Evolutionary conservation across 1,139 yeast species (phyloP).

Genomic region (Geotrichum restrictum): DNA sequence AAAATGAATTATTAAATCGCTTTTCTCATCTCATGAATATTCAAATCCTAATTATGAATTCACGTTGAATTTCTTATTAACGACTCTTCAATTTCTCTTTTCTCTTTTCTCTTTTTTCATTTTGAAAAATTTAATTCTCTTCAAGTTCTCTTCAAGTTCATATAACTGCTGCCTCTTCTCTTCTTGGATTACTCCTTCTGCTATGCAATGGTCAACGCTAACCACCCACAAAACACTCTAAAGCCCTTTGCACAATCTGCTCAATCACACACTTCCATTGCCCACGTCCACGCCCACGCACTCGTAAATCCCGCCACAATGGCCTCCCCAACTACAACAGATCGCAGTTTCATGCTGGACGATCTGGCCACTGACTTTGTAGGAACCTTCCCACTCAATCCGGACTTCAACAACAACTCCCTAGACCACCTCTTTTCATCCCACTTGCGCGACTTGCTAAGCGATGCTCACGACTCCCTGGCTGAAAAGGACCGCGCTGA

Average conservation of each 20-base stretch:
- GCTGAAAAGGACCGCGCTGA: conserved; percentile 26
- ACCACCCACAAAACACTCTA: background rate
- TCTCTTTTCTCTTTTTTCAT: too few species aligned
- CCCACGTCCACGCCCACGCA: background rate
- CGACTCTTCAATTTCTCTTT: too few species aligned
- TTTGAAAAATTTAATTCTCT: too few species aligned
- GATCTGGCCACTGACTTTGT: background rate
- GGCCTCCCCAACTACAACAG: background rate
- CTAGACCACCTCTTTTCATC: conserved; percentile 24
- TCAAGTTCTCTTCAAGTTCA: too few species aligned
- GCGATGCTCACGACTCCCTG: conserved; percentile 29
- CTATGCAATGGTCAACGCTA: conserved; percentile 1
- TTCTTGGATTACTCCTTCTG: too few species aligned
- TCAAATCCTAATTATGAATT: too few species aligned
- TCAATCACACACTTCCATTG: background rate
- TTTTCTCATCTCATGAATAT: too few species aligned
- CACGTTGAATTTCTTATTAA: too few species aligned
- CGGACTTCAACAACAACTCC: background rate
- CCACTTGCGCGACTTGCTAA: conserved; percentile 29
- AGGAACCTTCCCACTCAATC: background rate
- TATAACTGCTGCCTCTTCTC: too few species aligned
- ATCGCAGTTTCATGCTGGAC: background rate
- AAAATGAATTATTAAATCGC: too few species aligned
- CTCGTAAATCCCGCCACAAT: background rate
- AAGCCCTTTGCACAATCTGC: background rate